Evolutionary conservation across 1,139 yeast genomes (phyloP).

Genomic region (Taphrina communis): DNA sequence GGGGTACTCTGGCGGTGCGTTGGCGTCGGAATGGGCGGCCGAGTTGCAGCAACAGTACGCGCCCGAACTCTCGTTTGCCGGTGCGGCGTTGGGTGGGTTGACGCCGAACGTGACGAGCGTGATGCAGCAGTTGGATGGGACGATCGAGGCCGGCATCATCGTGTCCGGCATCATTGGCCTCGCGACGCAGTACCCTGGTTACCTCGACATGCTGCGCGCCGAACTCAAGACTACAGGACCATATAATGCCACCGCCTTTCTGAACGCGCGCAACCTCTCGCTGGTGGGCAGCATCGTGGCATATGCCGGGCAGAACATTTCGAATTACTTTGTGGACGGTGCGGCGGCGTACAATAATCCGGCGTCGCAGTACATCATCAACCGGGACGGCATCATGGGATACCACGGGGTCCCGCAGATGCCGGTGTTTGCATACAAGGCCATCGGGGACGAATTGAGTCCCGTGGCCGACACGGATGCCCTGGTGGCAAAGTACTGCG

Average conservation of each 20-base stretch:
- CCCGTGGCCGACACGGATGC: conserved; percentile 47
- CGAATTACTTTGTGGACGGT: conserved; percentile 47
- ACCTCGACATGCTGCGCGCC: conserved; percentile 40
- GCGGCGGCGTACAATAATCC: conserved; percentile 43
- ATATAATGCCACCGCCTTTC: conserved; percentile 42
- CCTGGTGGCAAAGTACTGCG: conserved; percentile 48
- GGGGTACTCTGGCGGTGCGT: conserved; percentile 52
- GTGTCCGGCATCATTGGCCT: conserved; percentile 50
- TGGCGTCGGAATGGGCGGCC: conserved; percentile 51
- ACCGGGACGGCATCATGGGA: conserved; percentile 46
- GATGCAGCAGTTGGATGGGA: conserved; percentile 44
- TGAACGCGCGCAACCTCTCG: conserved; percentile 45
- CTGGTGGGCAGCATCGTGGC: conserved; percentile 45
- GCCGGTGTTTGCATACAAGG: conserved; percentile 50
- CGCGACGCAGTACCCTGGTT: conserved; percentile 49
- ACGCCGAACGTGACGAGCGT: conserved; percentile 47
- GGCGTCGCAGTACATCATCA: conserved; percentile 39
- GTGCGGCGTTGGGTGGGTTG: conserved; percentile 49
- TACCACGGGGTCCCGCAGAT: conserved; percentile 46
- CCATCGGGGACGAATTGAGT: conserved; percentile 48
- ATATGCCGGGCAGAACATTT: conserved; percentile 46
- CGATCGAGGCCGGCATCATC: conserved; percentile 48
- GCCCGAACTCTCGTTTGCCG: conserved; percentile 49
- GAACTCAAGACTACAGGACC: conserved; percentile 40
- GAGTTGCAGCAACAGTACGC: conserved; percentile 49